Conservation (phyloP, 1,284 basidiomycete genomes). For the Pseudozyma tsukubaensis region DNA sequence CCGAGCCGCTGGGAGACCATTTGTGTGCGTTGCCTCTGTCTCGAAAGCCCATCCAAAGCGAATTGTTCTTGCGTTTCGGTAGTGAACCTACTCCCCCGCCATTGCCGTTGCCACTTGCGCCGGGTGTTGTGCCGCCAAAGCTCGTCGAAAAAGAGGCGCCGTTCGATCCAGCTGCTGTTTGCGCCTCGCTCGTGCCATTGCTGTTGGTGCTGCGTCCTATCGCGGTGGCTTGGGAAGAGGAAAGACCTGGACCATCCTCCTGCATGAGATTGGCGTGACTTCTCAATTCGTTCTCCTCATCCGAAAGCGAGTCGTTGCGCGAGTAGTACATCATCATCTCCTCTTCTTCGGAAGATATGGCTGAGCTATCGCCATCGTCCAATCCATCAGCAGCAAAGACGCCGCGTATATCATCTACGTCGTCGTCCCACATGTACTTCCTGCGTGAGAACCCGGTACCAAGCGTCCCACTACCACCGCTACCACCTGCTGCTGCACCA, state of each 20-base stretch:
- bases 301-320: slow-evolving; percentile 30
- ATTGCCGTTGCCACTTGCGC: neutral
- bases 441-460: slow-evolving; percentile 13
- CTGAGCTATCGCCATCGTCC: slow-evolving; percentile 39
- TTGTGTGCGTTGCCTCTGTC: slow-evolving; percentile 44
- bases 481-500: slow-evolving; percentile 8
- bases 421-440: slow-evolving; percentile 52
- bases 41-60: slow-evolving; percentile 50
- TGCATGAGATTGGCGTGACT: slow-evolving; percentile 17
- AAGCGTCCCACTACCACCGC: neutral
- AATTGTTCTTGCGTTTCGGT: slow-evolving; percentile 39
- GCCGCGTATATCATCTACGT: slow-evolving; percentile 49
- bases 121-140: slow-evolving; percentile 7
- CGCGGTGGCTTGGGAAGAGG: neutral
- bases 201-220: neutral
- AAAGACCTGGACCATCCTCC: neutral
- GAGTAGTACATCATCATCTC: slow-evolving; percentile 50
- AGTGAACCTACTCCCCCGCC: slow-evolving; percentile 18
- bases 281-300: slow-evolving; percentile 30
- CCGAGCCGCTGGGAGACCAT: slow-evolving; percentile 28
- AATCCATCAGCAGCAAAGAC: slow-evolving; percentile 35
- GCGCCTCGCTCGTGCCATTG: neutral
- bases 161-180: neutral
- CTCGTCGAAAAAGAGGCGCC: slow-evolving; percentile 9
- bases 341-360: slow-evolving; percentile 33